phyloP scores from a whole-genome alignment of 768 basidiomycete species.

The Naganishia vaughanmartiniae region DNA sequence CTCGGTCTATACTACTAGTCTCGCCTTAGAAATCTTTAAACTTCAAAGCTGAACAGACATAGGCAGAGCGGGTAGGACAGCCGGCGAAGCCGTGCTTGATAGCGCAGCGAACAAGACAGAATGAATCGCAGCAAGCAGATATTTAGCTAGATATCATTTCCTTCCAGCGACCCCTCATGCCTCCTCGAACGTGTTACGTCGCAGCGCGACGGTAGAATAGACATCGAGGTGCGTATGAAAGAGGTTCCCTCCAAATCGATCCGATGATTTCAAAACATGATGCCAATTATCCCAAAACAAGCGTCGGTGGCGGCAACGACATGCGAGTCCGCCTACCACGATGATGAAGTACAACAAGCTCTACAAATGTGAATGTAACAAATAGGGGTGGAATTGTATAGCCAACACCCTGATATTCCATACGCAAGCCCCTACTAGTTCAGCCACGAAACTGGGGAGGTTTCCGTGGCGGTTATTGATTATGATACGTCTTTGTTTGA shows the following conservation, averaged over 20 bases:
- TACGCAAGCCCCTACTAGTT: background rate
- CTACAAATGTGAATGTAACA: background rate
- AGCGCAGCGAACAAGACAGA: too few relatives aligned
- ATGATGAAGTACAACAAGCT: background rate
- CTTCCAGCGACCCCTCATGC: too few relatives aligned
- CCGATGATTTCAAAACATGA: background rate
- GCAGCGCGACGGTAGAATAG: too few relatives aligned
- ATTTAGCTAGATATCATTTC: too few relatives aligned
- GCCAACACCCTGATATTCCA: background rate
- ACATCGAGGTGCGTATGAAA: background rate
- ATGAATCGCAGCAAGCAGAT: too few relatives aligned
- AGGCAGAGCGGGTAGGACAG: too few relatives aligned
- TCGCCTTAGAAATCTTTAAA: too few relatives aligned
- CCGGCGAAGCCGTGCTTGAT: too few relatives aligned
- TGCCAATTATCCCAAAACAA: constrained; percentile 7
- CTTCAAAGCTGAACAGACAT: too few relatives aligned
- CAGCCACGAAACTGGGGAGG: background rate
- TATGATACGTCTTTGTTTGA: background rate
- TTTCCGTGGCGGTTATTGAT: background rate
- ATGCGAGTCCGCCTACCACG: background rate
- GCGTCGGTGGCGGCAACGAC: background rate
- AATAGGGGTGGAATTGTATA: background rate
- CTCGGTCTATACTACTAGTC: too few relatives aligned
- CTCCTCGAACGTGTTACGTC: too few relatives aligned
- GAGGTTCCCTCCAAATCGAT: background rate